phyloP scores from a whole-genome alignment of 2,329 filamentous ascomycete species.

The Claviceps sp. region DNA sequence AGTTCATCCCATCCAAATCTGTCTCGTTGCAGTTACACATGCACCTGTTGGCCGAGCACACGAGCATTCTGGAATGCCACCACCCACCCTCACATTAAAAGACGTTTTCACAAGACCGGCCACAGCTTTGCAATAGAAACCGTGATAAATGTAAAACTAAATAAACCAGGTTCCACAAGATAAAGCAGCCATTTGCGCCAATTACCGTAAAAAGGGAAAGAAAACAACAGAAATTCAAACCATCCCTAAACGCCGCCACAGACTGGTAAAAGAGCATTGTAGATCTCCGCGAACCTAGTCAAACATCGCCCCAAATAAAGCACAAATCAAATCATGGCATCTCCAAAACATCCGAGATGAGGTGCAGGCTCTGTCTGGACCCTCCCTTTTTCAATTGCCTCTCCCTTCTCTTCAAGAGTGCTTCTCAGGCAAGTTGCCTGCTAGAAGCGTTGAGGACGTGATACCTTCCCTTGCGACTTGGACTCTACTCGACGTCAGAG shows the following conservation, averaged over 20 bases:
- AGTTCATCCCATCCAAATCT: too few species aligned
- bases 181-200: slow-evolving; percentile 19
- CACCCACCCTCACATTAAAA: too few species aligned
- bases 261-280: slow-evolving; percentile 12
- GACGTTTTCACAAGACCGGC: too few species aligned
- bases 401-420: too few species aligned
- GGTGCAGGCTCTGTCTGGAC: slow-evolving; percentile 5
- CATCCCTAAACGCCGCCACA: slow-evolving; percentile 22
- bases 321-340: slow-evolving; percentile 18
- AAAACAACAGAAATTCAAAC: slow-evolving; percentile 7
- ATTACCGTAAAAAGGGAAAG: slow-evolving; percentile 7
- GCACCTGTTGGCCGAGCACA: too few species aligned
- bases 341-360: slow-evolving; percentile 10
- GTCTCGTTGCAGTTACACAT: too few species aligned
- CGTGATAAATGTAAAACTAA: neutral
- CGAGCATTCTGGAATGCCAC: too few species aligned
- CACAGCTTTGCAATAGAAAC: too few species aligned
- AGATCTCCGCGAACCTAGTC: neutral
- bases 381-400: neutral
- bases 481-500: slow-evolving; percentile 12
- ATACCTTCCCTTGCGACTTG: neutral
- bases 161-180: neutral
- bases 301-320: slow-evolving; percentile 1
- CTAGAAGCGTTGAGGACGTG: neutral
- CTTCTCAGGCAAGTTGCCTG: neutral